Conservation (phyloP, 129 eudicot genomes). For the Chrysanthemum makinoi region DNA sequence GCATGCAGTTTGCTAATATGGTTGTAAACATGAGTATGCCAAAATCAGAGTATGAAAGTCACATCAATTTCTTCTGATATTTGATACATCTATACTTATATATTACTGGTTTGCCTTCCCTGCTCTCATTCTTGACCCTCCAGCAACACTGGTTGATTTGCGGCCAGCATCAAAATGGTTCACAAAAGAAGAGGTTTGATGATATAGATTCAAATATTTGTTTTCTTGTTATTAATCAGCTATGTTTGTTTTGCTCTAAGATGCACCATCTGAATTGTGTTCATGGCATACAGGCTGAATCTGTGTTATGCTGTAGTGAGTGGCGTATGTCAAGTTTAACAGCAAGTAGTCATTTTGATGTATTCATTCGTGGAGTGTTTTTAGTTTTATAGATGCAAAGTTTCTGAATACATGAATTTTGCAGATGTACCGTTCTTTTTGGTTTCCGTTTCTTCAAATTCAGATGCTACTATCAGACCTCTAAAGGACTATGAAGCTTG, state of each 20-base stretch:
- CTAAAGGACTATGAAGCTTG: constrained; percentile 71
- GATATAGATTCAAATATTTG: not conserved
- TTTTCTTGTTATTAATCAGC: not conserved
- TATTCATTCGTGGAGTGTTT: not conserved
- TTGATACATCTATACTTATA: too few species aligned
- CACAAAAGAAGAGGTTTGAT: constrained; percentile 62
- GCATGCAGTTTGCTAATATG: too few species aligned
- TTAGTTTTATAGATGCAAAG: not conserved
- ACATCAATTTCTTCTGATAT: too few species aligned
- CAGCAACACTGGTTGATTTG: constrained; percentile 62
- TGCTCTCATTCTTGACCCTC: constrained; percentile 79
- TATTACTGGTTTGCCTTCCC: constrained; percentile 88
- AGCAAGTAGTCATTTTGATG: constrained; percentile 41
- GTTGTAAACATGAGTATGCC: too few species aligned
- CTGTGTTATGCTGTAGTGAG: constrained; percentile 68
- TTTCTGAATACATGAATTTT: constrained; percentile 22
- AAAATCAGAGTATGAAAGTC: too few species aligned
- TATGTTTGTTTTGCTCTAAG: not conserved
- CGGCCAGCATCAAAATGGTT: constrained; percentile 83
- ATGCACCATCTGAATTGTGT: not conserved
- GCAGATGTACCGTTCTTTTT: constrained; percentile 85
- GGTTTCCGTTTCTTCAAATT: constrained; percentile 60
- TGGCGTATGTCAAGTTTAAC: constrained; percentile 81
- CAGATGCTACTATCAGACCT: constrained; percentile 55
- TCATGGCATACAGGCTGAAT: constrained; percentile 50